Percentiles rank a stretch among this genome's conserved stretches.
phyloP scores from a whole-genome alignment of 2,329 filamentous ascomycete species.

The Aspergillus novofumigatus region DNA sequence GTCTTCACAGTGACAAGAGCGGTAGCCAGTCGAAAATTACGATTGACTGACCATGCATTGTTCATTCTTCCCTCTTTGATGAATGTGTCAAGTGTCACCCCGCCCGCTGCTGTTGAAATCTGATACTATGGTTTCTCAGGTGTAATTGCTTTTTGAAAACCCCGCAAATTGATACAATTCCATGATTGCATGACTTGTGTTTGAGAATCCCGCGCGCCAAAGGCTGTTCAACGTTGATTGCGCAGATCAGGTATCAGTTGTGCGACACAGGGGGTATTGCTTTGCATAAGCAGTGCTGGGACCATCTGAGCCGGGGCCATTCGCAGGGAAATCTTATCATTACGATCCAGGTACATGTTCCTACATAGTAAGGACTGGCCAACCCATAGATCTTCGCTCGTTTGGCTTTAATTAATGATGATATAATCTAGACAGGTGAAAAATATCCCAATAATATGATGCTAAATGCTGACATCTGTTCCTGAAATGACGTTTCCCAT shows the following conservation, averaged over 20 bases:
- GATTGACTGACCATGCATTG: background rate
- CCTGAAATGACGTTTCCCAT: background rate
- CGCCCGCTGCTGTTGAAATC: background rate
- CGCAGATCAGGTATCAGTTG: slow-evolving; percentile 1
- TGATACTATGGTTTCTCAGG: background rate
- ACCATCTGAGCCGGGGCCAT: background rate
- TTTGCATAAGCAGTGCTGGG: slow-evolving; percentile 2
- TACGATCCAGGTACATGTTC: background rate
- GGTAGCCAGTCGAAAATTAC: too few relatives aligned
- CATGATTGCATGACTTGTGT: background rate
- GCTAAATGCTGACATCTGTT: background rate
- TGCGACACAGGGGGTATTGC: slow-evolving; percentile 4
- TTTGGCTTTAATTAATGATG: background rate
- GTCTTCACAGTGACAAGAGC: background rate
- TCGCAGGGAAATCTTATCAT: background rate
- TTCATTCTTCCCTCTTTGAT: background rate
- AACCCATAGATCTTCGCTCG: background rate
- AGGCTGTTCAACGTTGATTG: slow-evolving; percentile 5
- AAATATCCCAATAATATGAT: background rate
- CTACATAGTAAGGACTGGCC: background rate
- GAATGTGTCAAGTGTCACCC: background rate
- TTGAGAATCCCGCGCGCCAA: slow-evolving; percentile 9
- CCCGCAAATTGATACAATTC: background rate
- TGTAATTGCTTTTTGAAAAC: background rate
- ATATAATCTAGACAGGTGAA: background rate